Base-by-base conservation (phyloP, 2,329 filamentous ascomycete genomes). In the Podosphaera fusca region DNA sequence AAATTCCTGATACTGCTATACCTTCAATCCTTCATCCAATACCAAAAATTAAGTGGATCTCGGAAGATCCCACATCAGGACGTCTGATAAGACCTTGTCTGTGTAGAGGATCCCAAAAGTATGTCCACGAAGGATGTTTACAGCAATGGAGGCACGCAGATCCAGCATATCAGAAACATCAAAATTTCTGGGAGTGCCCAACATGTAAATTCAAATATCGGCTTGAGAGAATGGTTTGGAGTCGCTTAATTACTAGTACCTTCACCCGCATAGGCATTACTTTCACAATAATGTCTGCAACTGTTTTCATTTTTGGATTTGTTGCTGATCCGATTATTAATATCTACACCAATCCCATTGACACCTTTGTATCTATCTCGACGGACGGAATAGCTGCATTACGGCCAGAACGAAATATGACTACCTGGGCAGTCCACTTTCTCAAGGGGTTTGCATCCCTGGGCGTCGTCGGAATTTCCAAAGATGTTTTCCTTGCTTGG, bases 251-350 rank as follows among this genome's bases (percentile, higher is more conserved):
- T 55, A 79, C 77, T 66, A 85, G 81, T 71, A 75, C 75, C 62
- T 68, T 77, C 57, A 74, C 84, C 3, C 84, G 94, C 65, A 71
- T 87, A 35, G 67, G 71, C 0, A 72, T 96, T 63, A 95, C 90
- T 0, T 62, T 86, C 2, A 55, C 74, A 29, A 84, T 95, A 60
- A 77, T 95, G 61, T 58, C 87, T 40, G 60, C 81, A 49, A 76
- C 82, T 55, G 75, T 95, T 33, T 96, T 95, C 65, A 45, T 86
- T 0, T 79, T 96, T 57, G 92, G 92, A 47, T 96, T 95, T 65
- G 71, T 96, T 62, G 90, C 89, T 59, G 89, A 96, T 69, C 89
- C 89, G 1, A 87, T 96, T 59, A 83, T 96, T 68, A 86, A 88
- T 63, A 72, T 95, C 34, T 95, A 90, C 73, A 71, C 90, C 57